Evolutionary conservation across 192 early-diverging fungal species (phyloP).

Genomic region (Coemansia sp.): DNA sequence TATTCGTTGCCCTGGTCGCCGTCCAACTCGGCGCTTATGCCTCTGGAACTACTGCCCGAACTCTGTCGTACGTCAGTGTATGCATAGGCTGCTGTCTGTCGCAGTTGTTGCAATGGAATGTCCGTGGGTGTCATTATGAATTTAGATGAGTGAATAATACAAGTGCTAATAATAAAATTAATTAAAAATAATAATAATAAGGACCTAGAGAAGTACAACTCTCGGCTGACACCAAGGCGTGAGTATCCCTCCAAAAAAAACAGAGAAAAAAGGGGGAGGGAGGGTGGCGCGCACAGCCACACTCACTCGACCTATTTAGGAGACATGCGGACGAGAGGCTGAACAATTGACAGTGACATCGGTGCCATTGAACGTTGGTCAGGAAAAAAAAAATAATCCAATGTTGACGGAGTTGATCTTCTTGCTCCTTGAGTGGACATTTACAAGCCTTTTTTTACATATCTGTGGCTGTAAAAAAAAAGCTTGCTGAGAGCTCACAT

Average conservation of each 20-base stretch:
- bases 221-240: not conserved
- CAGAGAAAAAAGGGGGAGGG: not conserved
- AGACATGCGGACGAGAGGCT: not conserved
- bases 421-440: too few species aligned
- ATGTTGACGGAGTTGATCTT: too few species aligned
- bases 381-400: too few species aligned
- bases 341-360: too few species aligned
- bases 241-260: not conserved
- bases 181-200: too few species aligned
- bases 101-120: conserved; percentile 7
- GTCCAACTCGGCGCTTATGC: not conserved
- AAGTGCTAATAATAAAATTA: not conserved
- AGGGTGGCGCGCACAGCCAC: not conserved
- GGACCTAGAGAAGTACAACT: not conserved
- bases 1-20: not conserved
- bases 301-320: not conserved
- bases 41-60: conserved; percentile 1
- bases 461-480: too few species aligned
- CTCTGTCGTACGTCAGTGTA: conserved; percentile 10
- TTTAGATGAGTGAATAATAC: not conserved
- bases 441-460: too few species aligned
- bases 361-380: too few species aligned
- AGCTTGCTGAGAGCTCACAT: too few species aligned
- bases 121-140: not conserved
- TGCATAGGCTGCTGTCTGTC: not conserved